These are phyloP conservation scores for Pseudozyma hubeiensis DNA, from an alignment of 1,284 basidiomycete species.

Conservation along the genomic window DNA sequence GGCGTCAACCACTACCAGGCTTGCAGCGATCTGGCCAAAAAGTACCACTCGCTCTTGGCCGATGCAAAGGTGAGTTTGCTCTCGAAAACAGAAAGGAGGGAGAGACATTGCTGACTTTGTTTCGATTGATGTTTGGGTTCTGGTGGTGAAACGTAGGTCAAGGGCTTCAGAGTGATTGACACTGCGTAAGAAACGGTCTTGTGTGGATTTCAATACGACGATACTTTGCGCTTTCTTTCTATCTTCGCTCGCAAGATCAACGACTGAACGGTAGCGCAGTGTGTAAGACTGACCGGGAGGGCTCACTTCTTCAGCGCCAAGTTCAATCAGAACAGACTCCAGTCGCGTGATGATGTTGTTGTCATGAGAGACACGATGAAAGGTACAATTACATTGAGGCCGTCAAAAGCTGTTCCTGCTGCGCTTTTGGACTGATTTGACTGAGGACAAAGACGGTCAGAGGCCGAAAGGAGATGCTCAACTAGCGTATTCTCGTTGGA, in stretches of 20 bases:
- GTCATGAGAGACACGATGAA: neutral
- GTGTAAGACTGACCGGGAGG: too few species aligned
- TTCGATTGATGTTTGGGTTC: neutral
- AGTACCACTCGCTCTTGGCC: slow-evolving; percentile 83
- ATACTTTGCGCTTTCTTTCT: too few species aligned
- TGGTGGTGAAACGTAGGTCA: slow-evolving; percentile 33
- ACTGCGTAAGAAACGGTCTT: slow-evolving; percentile 24
- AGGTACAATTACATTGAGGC: slow-evolving; percentile 26
- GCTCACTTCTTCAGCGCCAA: too few species aligned
- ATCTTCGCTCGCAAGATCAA: too few species aligned
- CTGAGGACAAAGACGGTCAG: too few species aligned
- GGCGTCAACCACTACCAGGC: slow-evolving; percentile 77
- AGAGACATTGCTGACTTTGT: neutral
- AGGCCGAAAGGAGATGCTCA: slow-evolving; percentile 1
- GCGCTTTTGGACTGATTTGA: neutral
- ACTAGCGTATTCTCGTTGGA: slow-evolving; percentile 52
- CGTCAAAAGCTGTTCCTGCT: neutral
- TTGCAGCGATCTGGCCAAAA: slow-evolving; percentile 87
- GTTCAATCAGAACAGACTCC: too few species aligned
- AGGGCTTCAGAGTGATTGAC: slow-evolving; percentile 57
- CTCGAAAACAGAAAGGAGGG: neutral
- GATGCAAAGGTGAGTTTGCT: slow-evolving; percentile 81
- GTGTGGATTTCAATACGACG: neutral
- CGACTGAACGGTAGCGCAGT: too few species aligned
- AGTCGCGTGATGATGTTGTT: too few species aligned